These are phyloP conservation scores for Saturnispora ahearnii DNA, from an alignment of 805 yeast genomes.

Conservation along the genomic window DNA sequence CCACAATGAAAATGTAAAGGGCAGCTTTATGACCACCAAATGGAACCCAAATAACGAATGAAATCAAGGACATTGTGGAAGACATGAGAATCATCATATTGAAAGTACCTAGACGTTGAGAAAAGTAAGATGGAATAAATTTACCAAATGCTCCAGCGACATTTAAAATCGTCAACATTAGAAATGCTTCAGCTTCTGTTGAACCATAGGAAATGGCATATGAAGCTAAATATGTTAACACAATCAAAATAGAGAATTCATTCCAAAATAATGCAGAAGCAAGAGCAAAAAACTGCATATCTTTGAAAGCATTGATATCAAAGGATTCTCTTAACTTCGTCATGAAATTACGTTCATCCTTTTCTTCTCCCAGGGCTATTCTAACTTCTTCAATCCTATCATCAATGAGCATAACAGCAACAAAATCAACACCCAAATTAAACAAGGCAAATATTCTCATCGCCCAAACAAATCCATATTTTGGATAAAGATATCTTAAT, in stretches of 20 bases:
- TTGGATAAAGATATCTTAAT: slow-evolving; percentile 37
- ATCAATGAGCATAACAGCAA: slow-evolving; percentile 31
- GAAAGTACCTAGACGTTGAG: slow-evolving; percentile 38
- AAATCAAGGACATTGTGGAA: slow-evolving; percentile 36
- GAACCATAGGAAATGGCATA: slow-evolving; percentile 43
- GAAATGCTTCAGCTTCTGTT: slow-evolving; percentile 33
- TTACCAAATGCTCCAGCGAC: slow-evolving; percentile 35
- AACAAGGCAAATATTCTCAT: slow-evolving; percentile 42
- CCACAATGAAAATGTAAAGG: slow-evolving; percentile 42
- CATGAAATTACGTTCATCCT: slow-evolving; percentile 13
- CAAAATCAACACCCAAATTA: slow-evolving; percentile 30
- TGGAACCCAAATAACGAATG: slow-evolving; percentile 57
- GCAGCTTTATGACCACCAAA: slow-evolving; percentile 37
- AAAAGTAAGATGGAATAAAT: slow-evolving; percentile 26
- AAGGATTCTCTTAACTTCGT: slow-evolving; percentile 25
- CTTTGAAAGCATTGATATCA: slow-evolving; percentile 33
- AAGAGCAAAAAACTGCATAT: slow-evolving; percentile 30
- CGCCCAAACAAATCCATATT: slow-evolving; percentile 51
- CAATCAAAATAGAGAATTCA: slow-evolving; percentile 39
- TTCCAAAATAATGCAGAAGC: slow-evolving; percentile 36
- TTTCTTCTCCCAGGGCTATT: slow-evolving; percentile 17
- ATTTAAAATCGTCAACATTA: slow-evolving; percentile 39
- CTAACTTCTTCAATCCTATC: slow-evolving; percentile 31
- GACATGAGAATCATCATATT: slow-evolving; percentile 43
- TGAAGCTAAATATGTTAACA: slow-evolving; percentile 44